These are phyloP conservation scores for Drechslerella stenobrocha DNA, from an alignment of 2,329 filamentous ascomycete species.

Conservation along the genomic window DNA sequence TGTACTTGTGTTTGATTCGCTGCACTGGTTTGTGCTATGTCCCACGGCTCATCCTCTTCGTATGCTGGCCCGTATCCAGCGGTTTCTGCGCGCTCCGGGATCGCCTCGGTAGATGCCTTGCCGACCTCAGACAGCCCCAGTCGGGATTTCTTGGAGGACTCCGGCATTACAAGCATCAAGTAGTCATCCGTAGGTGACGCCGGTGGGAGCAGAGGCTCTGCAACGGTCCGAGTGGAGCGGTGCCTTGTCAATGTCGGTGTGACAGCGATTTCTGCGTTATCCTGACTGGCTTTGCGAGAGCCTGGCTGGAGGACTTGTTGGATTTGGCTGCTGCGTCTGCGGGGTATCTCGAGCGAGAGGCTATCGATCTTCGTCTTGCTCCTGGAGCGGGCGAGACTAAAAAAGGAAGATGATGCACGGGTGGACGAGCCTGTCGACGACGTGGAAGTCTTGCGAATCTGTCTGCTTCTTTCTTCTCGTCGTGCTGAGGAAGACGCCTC, in stretches of 20 bases:
- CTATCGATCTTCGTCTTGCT: conserved; percentile 26
- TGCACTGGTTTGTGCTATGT: too few species aligned
- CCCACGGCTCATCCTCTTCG: too few species aligned
- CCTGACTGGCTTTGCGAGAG: conserved; percentile 39
- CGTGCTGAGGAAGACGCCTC: conserved; percentile 7
- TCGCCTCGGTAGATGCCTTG: conserved; percentile 7
- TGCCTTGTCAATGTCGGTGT: conserved; percentile 15
- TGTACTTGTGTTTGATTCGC: conserved; percentile 6
- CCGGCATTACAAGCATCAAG: conserved; percentile 7
- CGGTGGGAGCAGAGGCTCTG: conserved; percentile 33
- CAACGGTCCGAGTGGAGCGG: conserved; percentile 27
- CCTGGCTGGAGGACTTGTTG: conserved; percentile 27
- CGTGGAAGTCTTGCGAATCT: conserved; percentile 32
- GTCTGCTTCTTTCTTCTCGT: conserved; percentile 18
- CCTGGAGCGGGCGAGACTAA: conserved; percentile 27
- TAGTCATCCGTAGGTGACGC: conserved; percentile 10
- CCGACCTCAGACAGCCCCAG: conserved; percentile 12
- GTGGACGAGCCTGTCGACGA: conserved; percentile 34
- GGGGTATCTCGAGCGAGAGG: conserved; percentile 34
- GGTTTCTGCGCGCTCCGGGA: conserved; percentile 15
- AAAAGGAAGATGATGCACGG: conserved; percentile 29
- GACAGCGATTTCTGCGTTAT: conserved; percentile 28
- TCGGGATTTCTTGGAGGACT: not conserved
- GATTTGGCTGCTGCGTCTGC: conserved; percentile 17
- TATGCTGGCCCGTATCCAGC: too few species aligned